These are phyloP conservation scores for Aspergillus sp. DNA, from an alignment of 2,329 filamentous ascomycete genomes.

Conservation along the genomic window DNA sequence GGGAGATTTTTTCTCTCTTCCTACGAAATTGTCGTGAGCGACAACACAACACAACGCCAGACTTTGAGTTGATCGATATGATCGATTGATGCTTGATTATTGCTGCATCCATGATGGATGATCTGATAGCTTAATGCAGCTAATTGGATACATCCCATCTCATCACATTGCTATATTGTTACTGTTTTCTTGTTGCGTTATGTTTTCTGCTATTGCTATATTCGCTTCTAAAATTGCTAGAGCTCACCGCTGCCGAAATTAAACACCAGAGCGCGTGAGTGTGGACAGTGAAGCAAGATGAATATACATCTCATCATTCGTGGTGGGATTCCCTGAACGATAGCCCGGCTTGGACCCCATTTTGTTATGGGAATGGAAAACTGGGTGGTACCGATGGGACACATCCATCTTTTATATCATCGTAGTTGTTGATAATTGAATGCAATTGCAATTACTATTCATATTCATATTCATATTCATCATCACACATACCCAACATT, in stretches of 20 bases:
- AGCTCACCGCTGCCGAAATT: conserved; percentile 55
- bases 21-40: not conserved
- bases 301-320: conserved; percentile 34
- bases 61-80: not conserved
- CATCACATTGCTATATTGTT: not conserved
- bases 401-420: conserved; percentile 36
- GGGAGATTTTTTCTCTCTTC: conserved; percentile 8
- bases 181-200: not conserved
- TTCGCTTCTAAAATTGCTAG: conserved; percentile 56
- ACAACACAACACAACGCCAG: not conserved
- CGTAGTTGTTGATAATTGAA: not conserved
- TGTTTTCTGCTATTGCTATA: too few species aligned
- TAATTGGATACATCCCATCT: not conserved
- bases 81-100: not conserved
- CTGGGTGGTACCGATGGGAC: conserved; percentile 46
- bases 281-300: conserved; percentile 62
- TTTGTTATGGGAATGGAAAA: conserved; percentile 50
- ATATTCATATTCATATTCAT: not conserved
- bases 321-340: conserved; percentile 39
- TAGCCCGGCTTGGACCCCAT: conserved; percentile 46
- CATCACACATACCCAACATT: not conserved
- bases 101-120: not conserved
- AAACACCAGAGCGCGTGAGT: conserved; percentile 54
- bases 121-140: conserved; percentile 15
- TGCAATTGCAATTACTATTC: not conserved